These are phyloP conservation scores for Aspergillus coremiiformis DNA, from an alignment of 495 filamentous ascomycete genomes.

Conservation along the genomic window DNA sequence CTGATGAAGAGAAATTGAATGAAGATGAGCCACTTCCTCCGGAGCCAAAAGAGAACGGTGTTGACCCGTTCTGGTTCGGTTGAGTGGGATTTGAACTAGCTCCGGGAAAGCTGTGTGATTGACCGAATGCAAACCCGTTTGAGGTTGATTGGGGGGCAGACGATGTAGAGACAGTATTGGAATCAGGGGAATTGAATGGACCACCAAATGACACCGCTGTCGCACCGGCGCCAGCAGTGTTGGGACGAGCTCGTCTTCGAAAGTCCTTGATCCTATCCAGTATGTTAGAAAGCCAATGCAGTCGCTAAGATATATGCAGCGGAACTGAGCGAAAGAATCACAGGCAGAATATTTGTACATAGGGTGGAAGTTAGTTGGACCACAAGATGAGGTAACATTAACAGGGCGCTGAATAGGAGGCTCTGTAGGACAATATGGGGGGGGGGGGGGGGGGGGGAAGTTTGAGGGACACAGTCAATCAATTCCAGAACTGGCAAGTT, in stretches of 20 bases:
- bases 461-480: constrained; percentile 1
- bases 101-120: constrained; percentile 43
- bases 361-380: not conserved
- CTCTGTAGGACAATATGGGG: not conserved
- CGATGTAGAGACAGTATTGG: constrained; percentile 22
- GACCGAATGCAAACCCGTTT: constrained; percentile 38
- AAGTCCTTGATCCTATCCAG: constrained; percentile 31
- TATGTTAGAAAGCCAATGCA: constrained; percentile 9
- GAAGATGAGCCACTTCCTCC: constrained; percentile 16
- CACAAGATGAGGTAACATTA: not conserved
- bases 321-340: not conserved
- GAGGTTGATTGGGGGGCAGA: constrained; percentile 21
- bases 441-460: constrained; percentile 4
- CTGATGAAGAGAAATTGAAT: constrained; percentile 34
- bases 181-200: constrained; percentile 23
- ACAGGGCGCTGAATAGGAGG: constrained; percentile 1
- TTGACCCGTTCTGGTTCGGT: constrained; percentile 22
- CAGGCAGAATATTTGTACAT: constrained; percentile 2
- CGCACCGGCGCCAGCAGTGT: constrained; percentile 14
- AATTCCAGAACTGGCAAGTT: not conserved
- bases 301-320: not conserved
- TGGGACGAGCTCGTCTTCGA: constrained; percentile 23
- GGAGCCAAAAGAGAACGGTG: constrained; percentile 36
- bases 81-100: constrained; percentile 22
- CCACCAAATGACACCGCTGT: constrained; percentile 21